phyloP scores from a whole-genome alignment of 345 rosid genomes.

The Eucalyptus curtisii region DNA sequence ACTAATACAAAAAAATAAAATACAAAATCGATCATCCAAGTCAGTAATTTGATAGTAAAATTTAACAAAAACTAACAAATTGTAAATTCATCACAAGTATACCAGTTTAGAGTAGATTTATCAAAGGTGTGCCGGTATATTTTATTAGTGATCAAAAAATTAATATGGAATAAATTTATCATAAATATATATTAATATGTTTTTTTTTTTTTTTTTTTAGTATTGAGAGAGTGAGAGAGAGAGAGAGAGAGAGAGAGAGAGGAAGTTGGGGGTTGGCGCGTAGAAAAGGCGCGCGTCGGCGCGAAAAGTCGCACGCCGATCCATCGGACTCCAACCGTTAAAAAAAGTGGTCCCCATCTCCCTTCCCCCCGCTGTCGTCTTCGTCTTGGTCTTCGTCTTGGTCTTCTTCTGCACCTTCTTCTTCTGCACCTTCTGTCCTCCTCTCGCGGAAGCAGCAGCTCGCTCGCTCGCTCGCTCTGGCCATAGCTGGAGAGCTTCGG shows the following conservation, averaged over 20 bases:
- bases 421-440: neutral
- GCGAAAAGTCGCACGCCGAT: neutral
- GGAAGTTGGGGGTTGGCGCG: neutral
- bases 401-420: neutral
- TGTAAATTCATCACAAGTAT: fast-evolving
- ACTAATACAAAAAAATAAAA: no score
- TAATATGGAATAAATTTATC: fast-evolving
- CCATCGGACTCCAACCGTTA: neutral
- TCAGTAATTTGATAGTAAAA: no score
- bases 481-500: neutral
- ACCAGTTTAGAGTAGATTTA: fast-evolving
- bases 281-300: neutral
- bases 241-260: no score
- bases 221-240: neutral
- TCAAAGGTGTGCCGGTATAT: fast-evolving
- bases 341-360: neutral
- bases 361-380: neutral
- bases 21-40: no score
- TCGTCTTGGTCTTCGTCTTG: neutral
- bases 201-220: fast-evolving
- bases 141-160: no score
- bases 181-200: no score
- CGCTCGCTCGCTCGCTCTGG: neutral
- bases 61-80: no score
- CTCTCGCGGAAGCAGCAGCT: neutral